phyloP scores from a whole-genome alignment of 2,329 filamentous ascomycete genomes.

The Cercospora sesami region DNA sequence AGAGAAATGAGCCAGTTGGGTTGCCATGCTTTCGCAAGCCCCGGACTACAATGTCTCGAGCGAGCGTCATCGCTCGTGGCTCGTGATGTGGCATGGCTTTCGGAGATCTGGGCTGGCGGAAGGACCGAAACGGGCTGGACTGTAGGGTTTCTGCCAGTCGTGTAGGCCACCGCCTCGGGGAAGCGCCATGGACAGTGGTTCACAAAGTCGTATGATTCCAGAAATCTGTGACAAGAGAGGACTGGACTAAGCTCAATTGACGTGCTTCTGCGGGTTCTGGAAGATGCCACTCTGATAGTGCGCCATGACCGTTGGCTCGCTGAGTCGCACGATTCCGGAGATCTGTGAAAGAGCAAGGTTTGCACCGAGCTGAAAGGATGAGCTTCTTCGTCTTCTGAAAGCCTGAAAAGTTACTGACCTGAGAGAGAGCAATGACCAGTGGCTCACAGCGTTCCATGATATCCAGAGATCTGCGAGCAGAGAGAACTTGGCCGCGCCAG shows the following conservation, averaged over 20 bases:
- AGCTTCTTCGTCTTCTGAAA: neutral
- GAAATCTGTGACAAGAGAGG: neutral
- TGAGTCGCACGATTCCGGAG: neutral
- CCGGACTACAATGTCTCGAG: no score
- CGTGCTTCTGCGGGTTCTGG: neutral
- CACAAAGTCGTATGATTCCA: no score
- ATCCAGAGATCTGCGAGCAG: neutral
- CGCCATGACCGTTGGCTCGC: neutral
- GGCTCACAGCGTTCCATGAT: neutral
- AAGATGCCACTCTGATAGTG: neutral
- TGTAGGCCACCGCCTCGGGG: no score
- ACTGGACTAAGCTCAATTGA: neutral
- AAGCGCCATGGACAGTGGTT: no score
- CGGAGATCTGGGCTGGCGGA: no score
- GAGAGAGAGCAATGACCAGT: neutral
- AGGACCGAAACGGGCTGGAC: no score
- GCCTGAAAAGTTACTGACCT: neutral
- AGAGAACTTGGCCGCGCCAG: neutral
- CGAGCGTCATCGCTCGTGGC: no score
- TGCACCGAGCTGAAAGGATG: neutral
- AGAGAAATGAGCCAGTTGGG: no score
- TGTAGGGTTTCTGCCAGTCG: no score
- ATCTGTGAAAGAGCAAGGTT: neutral
- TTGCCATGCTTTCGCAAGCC: no score
- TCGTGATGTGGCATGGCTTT: no score